Base-by-base conservation (phyloP, 345 rosid genomes). In the Boechera divaricarpa region DNA sequence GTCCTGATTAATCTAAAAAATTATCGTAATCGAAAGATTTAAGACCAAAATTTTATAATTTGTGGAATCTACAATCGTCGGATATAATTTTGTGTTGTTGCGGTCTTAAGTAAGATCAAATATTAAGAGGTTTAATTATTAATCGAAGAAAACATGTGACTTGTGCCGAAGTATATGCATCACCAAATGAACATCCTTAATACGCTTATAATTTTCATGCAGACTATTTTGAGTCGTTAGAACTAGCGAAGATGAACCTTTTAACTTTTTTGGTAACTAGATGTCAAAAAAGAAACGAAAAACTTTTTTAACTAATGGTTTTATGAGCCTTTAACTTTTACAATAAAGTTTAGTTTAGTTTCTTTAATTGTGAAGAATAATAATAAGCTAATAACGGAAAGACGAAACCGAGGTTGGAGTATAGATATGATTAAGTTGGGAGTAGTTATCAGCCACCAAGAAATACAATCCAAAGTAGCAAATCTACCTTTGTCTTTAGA, bases 361-460 rank as follows among this genome's bases (percentile, higher is more conserved):
- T 62, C 52, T 62, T 42, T 24, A 62, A 35, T 3, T 18, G 59
- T 62, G 57, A n/a, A 77, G 52, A 44, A 70, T 42, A 62, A 70
- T 44, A 63, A 70, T 77, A 77, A 47, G 72, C 64, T 70, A 77
- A 73, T 78, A 78, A 78, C 77, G 58, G 77, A 72, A 72, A 77
- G 77, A 72, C 31, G 77, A 78, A 72, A 67, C 72, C 63, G 62
- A 78, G 73, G 73, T 72, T 78, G 73, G 81, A 78, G 81, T 78
- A 78, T 72, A 72, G 77, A 78, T 72, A 59, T 73, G 78, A 73
- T 59, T 72, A 78, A 78, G 81, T 67, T 67, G 64, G 58, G 63
- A 60, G 78, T 78, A 41, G 74, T 78, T 72, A 78, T 78, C 81
- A 78, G 77, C 77, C 81, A 78, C 81, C 81, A 78, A 67, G 73